These are phyloP conservation scores for Aspergillus pseudonomiae DNA, from an alignment of 2,329 filamentous ascomycete genomes.

Conservation along the genomic window DNA sequence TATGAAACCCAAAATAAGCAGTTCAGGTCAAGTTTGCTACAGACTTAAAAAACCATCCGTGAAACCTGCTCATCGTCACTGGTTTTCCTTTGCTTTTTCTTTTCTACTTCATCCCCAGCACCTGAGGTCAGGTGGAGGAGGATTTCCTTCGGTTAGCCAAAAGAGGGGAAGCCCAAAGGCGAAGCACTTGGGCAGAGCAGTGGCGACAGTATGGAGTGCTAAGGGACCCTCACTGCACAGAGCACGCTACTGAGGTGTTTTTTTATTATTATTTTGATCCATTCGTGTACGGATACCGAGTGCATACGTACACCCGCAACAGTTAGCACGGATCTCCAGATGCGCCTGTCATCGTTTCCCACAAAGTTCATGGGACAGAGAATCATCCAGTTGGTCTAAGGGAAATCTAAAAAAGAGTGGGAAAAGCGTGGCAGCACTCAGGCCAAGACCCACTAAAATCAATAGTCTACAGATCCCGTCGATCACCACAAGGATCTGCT, in stretches of 20 bases:
- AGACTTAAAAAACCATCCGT: not conserved
- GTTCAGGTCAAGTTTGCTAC: not conserved
- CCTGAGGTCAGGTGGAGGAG: not conserved
- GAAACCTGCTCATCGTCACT: not conserved
- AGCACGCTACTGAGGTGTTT: not conserved
- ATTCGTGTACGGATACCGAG: not conserved
- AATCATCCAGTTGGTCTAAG: not conserved
- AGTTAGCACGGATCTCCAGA: constrained; percentile 21
- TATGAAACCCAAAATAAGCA: not conserved
- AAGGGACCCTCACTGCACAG: not conserved
- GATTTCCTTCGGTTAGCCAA: not conserved
- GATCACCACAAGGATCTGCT: constrained; percentile 38
- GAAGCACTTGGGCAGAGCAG: not conserved
- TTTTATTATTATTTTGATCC: not conserved
- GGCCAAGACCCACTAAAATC: constrained; percentile 40
- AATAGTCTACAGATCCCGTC: constrained; percentile 45
- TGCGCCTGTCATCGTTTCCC: constrained; percentile 22
- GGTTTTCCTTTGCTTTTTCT: not conserved
- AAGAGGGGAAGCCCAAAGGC: constrained; percentile 2
- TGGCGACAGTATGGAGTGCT: constrained; percentile 1
- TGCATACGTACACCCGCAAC: not conserved
- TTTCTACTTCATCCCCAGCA: not conserved
- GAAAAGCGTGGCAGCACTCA: constrained; percentile 29
- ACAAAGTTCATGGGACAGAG: constrained; percentile 13
- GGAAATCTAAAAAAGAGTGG: constrained; percentile 2